Conservation (phyloP, 116 monocot species). For the Posidonia oceanica region DNA sequence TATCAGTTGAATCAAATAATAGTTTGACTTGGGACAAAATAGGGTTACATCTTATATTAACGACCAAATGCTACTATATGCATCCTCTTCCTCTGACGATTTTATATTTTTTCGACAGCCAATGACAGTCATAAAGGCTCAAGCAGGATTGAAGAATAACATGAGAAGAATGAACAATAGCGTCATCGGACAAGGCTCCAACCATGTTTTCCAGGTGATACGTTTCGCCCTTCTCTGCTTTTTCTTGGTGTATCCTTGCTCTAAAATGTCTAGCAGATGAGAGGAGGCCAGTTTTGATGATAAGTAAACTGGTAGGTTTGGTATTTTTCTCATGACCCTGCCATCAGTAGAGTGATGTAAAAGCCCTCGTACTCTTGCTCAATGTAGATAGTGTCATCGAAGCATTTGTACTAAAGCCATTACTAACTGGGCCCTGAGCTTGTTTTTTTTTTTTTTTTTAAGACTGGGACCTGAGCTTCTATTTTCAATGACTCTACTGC, state of each 20-base stretch:
- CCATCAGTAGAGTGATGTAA: no score
- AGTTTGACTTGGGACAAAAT: no score
- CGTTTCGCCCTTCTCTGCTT: slow-evolving; percentile 69
- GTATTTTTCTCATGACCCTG: no score
- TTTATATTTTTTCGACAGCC: slow-evolving; percentile 33
- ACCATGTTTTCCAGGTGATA: slow-evolving; percentile 60
- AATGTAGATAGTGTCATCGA: no score
- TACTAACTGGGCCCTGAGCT: no score
- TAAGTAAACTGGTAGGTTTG: background rate
- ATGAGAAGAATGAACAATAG: slow-evolving; percentile 80
- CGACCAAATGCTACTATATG: background rate
- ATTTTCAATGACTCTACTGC: no score
- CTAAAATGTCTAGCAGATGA: slow-evolving; percentile 51
- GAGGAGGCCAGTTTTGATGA: background rate
- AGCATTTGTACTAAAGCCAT: no score
- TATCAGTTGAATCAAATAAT: no score
- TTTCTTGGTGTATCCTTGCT: slow-evolving; percentile 64
- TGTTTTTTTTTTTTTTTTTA: no score
- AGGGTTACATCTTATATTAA: background rate
- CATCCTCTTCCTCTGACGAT: background rate
- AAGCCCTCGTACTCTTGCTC: no score
- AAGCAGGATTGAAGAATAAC: slow-evolving; percentile 83
- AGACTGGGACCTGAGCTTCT: no score
- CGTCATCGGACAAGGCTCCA: slow-evolving; percentile 72
- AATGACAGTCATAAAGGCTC: slow-evolving; percentile 77